These are phyloP conservation scores for Glebionis coronaria DNA, from an alignment of 129 eudicot species.

Conservation along the genomic window DNA sequence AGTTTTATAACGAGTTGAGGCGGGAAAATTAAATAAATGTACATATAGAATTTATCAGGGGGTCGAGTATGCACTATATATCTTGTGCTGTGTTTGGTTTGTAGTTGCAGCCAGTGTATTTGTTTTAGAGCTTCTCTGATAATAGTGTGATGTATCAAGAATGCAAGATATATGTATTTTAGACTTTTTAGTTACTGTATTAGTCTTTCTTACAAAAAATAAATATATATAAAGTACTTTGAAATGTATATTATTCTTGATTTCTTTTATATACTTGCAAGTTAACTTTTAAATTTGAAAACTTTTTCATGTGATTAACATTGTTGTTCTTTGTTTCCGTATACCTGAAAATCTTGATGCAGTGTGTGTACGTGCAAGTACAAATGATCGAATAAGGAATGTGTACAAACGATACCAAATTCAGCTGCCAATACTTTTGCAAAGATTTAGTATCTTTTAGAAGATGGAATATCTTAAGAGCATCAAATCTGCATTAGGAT, in stretches of 20 bases:
- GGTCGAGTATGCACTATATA: constrained; percentile 23
- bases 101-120: constrained; percentile 36
- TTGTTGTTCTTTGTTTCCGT: too few species aligned
- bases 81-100: constrained; percentile 29
- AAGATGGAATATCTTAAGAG: not conserved
- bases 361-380: constrained; percentile 21
- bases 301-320: too few species aligned
- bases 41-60: constrained; percentile 27
- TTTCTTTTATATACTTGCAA: not conserved
- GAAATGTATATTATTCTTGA: not conserved
- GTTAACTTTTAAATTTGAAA: not conserved
- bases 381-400: not conserved
- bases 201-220: constrained; percentile 2
- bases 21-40: constrained; percentile 28
- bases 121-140: constrained; percentile 37
- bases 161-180: not conserved
- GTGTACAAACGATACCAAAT: constrained; percentile 20
- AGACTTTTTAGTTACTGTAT: not conserved
- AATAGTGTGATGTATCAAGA: not conserved
- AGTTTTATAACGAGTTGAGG: constrained; percentile 52
- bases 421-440: constrained; percentile 1
- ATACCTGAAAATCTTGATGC: not conserved
- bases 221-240: constrained; percentile 6
- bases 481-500: constrained; percentile 16
- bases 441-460: not conserved